A percentile compares a stretch with the other conserved stretches of the same genome.
These are phyloP conservation scores for Fraxinus floribunda DNA, from an alignment of 305 asterid species.

Conservation along the genomic window DNA sequence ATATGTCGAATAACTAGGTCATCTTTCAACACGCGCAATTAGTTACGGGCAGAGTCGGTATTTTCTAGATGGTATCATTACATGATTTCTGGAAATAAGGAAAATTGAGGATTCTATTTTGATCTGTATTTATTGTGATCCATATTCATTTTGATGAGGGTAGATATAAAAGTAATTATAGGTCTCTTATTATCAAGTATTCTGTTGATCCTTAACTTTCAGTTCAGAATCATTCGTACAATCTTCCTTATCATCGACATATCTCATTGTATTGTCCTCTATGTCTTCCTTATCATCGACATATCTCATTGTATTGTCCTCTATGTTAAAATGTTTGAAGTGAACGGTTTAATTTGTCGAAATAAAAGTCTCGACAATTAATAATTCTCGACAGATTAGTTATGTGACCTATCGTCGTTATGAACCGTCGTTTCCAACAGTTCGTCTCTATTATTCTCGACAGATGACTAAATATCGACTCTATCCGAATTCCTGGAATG, in stretches of 20 bases:
- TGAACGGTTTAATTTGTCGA: no score
- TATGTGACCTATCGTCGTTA: no score
- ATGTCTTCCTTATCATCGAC: background rate
- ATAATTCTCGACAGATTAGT: no score
- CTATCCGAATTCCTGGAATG: no score
- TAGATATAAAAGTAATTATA: background rate
- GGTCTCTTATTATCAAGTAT: background rate
- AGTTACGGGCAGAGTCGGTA: background rate
- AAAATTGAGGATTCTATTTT: background rate
- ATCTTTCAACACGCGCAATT: background rate
- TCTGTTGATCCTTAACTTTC: background rate
- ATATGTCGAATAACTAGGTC: background rate
- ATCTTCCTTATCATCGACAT: background rate
- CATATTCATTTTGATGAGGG: background rate
- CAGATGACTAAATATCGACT: no score
- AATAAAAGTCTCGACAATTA: no score
- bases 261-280: no score
- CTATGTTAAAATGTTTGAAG: no score
- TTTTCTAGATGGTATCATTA: constrained; percentile 1
- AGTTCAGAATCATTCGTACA: background rate
- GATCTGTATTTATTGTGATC: background rate
- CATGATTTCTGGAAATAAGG: constrained; percentile 1
- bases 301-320: no score
- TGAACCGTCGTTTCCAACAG: no score
- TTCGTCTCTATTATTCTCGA: no score